Evolutionary conservation across 2,329 filamentous ascomycete genomes (phyloP), one percentile per base, ranked within the genome.

Genomic region (Colletotrichum sp.): DNA sequence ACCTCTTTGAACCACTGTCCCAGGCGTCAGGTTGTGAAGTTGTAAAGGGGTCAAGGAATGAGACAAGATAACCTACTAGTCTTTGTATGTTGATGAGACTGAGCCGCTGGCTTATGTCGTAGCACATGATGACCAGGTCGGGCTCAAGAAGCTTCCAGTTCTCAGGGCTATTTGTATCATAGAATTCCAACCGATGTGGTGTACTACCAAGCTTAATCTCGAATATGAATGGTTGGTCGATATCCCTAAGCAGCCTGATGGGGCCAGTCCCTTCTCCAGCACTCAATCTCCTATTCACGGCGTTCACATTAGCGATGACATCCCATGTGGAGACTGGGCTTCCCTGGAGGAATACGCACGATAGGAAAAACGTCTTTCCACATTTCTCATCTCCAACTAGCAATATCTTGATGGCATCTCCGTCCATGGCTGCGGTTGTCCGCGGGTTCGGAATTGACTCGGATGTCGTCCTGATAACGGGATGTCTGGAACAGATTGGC

Each of bases 341-440:
- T 44, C 62, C 28, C 32, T 2, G 30, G 72, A 44, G 75, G 76
- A 57, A 32, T 79, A 88, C 91, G 78, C 80, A 92, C 91, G 91
- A 91, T 80, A 93, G 81, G 81, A 93, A 92, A 1, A 89, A 91
- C 26, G 90, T 91, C 82, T 93, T 93, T 71, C 91, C 91, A 77
- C 90, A 90, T 80, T 86, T 86, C 76, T 89, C 87, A 82, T 93
- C 91, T 36, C 91, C 91, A n/a, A 93, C 84, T 24, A 92, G 82
- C 32, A 93, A 81, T 16, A 93, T 84, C n/a, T 85, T 90, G 79
- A 92, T 85, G 65, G 85, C 85, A 71, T 88, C 82, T 49, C 85
- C 79, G 68, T 91, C 89, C 88, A 90, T 90, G n/a, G 34, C 49
- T 62, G 60, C n/a, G 39, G 13, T 21, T 34, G 18, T 21, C 15